Conservation (phyloP, 2,329 filamentous ascomycete genomes). For the Cytospora leucostoma region DNA sequence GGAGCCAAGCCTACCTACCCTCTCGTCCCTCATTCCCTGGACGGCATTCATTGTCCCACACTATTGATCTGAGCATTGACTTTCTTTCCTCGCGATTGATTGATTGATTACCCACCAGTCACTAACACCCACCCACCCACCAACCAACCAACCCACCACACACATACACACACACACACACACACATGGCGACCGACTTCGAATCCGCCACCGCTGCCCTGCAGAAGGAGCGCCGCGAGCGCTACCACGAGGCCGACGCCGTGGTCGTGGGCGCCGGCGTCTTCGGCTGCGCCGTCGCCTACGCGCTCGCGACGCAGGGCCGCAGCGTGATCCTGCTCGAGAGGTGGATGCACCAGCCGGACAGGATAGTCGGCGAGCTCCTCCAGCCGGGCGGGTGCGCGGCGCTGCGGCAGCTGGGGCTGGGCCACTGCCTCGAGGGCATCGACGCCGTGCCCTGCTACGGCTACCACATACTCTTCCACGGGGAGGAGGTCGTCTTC, state of each 20-base stretch:
- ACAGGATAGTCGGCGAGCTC: slow-evolving; percentile 94
- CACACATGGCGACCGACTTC: slow-evolving; percentile 37
- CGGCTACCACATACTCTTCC: slow-evolving; percentile 87
- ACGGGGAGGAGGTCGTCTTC: slow-evolving; percentile 71
- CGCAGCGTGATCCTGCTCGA: slow-evolving; percentile 90
- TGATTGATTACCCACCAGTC: neutral
- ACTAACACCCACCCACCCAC: neutral
- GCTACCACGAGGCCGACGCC: slow-evolving; percentile 72
- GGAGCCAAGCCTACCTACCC: neutral
- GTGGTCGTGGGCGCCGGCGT: slow-evolving; percentile 92
- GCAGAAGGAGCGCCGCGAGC: slow-evolving; percentile 50
- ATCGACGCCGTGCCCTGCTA: slow-evolving; percentile 84
- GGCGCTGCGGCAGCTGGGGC: slow-evolving; percentile 77
- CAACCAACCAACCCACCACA: slow-evolving; percentile 22
- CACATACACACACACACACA: neutral
- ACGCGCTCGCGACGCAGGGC: slow-evolving; percentile 82
- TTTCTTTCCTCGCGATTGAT: neutral
- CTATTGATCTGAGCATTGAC: neutral
- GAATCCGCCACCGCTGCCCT: slow-evolving; percentile 40
- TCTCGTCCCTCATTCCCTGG: neutral
- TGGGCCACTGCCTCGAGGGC: slow-evolving; percentile 78
- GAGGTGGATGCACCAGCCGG: slow-evolving; percentile 84
- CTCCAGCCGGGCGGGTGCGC: slow-evolving; percentile 88
- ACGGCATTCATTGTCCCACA: neutral
- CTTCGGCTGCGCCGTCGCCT: slow-evolving; percentile 83